A percentile compares a stretch with the other conserved stretches of the same genome.
phyloP scores from a whole-genome alignment of 352 stramenopile species.

The Phytophthora nicotianae region DNA sequence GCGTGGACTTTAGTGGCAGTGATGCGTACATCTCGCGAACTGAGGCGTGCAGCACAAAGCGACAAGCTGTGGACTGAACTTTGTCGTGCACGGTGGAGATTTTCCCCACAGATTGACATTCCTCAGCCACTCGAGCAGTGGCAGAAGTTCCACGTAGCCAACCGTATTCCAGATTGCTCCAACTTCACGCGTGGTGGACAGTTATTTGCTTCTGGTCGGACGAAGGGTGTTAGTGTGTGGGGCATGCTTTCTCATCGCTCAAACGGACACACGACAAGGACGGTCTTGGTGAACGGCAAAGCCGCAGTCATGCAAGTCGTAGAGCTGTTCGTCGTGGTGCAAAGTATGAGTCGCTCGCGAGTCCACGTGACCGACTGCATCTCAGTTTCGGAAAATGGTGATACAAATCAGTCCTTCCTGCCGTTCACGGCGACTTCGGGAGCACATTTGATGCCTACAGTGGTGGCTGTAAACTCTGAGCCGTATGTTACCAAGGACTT shows the following conservation, averaged over 20 bases:
- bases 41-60: constrained; percentile 19
- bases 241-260: constrained; percentile 52
- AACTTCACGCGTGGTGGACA: constrained; percentile 33
- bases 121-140: constrained; percentile 32
- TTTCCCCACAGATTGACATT: constrained; percentile 11
- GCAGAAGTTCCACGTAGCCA: constrained; percentile 39
- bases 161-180: constrained; percentile 44
- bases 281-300: constrained; percentile 49
- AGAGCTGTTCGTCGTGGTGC: constrained; percentile 59
- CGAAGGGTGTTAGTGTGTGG: constrained; percentile 40
- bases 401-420: constrained; percentile 20
- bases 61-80: constrained; percentile 47
- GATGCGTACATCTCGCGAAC: constrained; percentile 40
- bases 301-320: constrained; percentile 60
- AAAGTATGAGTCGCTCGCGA: constrained; percentile 39
- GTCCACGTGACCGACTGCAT: constrained; percentile 49
- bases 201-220: constrained; percentile 42
- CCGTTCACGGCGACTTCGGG: constrained; percentile 44
- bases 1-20: constrained; percentile 51
- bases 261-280: constrained; percentile 61
- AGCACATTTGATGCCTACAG: constrained; percentile 47
- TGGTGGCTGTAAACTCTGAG: constrained; percentile 45
- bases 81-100: constrained; percentile 40
- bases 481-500: constrained; percentile 31
- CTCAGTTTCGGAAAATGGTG: constrained; percentile 14